Percentiles rank a stretch among this genome's conserved stretches.
Evolutionary conservation across 129 eudicot species (phyloP).

Genomic region (Calendula officinalis): DNA sequence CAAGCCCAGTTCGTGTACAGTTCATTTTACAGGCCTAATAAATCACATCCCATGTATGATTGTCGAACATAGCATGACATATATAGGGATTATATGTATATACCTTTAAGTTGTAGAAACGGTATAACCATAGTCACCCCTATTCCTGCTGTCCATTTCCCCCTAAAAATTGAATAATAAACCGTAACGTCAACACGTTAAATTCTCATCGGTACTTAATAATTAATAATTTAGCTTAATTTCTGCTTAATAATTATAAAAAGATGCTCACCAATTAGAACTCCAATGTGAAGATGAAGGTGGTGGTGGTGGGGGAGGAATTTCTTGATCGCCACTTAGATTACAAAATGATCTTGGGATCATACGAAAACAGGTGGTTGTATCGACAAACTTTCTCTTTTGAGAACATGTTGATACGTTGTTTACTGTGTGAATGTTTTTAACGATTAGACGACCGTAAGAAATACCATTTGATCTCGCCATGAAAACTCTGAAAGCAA

Average conservation of each 20-base stretch:
- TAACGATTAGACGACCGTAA: constrained; percentile 9
- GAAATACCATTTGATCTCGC: constrained; percentile 28
- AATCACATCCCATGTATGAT: too few relatives aligned
- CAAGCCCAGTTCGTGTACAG: too few relatives aligned
- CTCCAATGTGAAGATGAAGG: constrained; percentile 11
- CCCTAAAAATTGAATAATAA: constrained; percentile 11
- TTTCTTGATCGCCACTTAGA: constrained; percentile 20
- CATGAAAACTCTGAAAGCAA: constrained; percentile 16
- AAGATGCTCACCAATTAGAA: constrained; percentile 17
- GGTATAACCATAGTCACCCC: constrained; percentile 17
- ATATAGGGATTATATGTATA: background rate
- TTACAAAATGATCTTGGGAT: constrained; percentile 19
- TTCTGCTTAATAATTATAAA: background rate
- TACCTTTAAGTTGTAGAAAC: constrained; percentile 40
- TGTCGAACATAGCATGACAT: too few relatives aligned
- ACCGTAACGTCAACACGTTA: background rate
- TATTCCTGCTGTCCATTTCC: constrained; percentile 27
- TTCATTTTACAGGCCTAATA: too few relatives aligned
- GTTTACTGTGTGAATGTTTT: constrained; percentile 17
- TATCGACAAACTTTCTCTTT: constrained; percentile 7
- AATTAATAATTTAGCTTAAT: background rate
- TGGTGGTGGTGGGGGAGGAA: constrained; percentile 8
- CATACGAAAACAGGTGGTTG: background rate
- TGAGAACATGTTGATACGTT: constrained; percentile 4
- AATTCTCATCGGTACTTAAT: background rate